Base-by-base conservation (phyloP, 352 stramenopile species). In the Aphanomyces stellatus region DNA sequence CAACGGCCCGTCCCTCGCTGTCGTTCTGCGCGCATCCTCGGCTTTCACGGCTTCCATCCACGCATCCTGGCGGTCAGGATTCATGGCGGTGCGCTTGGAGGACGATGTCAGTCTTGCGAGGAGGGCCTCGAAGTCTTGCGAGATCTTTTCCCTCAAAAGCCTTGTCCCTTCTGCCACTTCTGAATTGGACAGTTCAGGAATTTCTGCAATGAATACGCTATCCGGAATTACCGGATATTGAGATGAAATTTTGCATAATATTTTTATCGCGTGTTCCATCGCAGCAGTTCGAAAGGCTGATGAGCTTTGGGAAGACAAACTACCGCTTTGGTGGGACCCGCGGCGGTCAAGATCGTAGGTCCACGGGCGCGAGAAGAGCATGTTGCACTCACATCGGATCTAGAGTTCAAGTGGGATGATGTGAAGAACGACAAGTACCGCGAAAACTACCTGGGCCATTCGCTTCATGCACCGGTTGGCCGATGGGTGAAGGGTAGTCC, bases 361-460 rank as follows among this genome's bases (percentile, higher is more conserved):
- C n/a, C 17, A 37, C 5, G 0, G 10, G 5, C 8, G 8, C 11
- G 3, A 10, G n/a, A 55, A 17, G 1, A 8, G 13, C 13, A 37
- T 25, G 7, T 5, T 64, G 24, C 15, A 8, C 13, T 53, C 17
- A 53, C n/a, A n/a, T n/a, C n/a, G 25, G 48, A 0, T 41, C 13
- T 61, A 91, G 85, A 96, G 51, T 97, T 97, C 72, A 96, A 95
- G 65, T 97, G 90, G 88, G 90, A 97, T 28, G 90, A 97, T 73
- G 90, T 97, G 27, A 97, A 96, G 80, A 90, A 87, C 62, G 90
- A 97, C 74, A 94, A 96, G 73, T 92, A 97, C 69, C 80, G 90
- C 25, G 90, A 97, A 59, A 95, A 96, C 69, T 97, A 97, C 69
- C 55, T 97, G 33, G 90, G 90, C 24, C 81, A 96, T 69, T 96